phyloP scores from a whole-genome alignment of 805 yeast genomes.

The Saturnispora quitensis region DNA sequence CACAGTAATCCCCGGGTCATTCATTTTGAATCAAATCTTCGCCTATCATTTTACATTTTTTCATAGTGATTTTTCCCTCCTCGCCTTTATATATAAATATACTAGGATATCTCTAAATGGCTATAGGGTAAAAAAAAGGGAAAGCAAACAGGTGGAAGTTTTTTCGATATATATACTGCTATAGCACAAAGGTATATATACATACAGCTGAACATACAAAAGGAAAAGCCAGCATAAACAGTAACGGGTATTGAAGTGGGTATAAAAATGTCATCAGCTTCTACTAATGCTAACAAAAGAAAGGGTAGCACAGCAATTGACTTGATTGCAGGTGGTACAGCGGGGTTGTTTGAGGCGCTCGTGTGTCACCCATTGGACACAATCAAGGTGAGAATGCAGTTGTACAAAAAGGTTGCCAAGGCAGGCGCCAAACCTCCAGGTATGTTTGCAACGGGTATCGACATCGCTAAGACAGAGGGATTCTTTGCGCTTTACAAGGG shows the following conservation, averaged over 20 bases:
- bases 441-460: conserved; percentile 69
- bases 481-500: conserved; percentile 88
- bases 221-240: neutral
- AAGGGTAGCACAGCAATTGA: conserved; percentile 45
- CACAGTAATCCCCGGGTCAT: neutral
- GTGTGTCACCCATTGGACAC: conserved; percentile 98
- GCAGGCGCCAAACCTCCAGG: conserved; percentile 64
- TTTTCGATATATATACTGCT: no score
- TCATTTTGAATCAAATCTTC: neutral
- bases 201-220: no score
- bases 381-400: conserved; percentile 94
- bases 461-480: conserved; percentile 72
- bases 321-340: conserved; percentile 89
- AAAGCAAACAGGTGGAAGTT: neutral
- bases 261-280: conserved; percentile 11
- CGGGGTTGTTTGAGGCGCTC: conserved; percentile 95
- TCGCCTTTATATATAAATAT: neutral
- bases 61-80: neutral
- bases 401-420: conserved; percentile 57
- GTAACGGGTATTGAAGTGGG: neutral
- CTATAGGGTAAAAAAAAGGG: neutral
- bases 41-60: neutral
- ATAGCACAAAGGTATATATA: neutral
- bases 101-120: neutral
- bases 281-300: conserved; percentile 15